phyloP scores from a whole-genome alignment of 192 early-diverging fungal species.

The Neocallimastix lanati region DNA sequence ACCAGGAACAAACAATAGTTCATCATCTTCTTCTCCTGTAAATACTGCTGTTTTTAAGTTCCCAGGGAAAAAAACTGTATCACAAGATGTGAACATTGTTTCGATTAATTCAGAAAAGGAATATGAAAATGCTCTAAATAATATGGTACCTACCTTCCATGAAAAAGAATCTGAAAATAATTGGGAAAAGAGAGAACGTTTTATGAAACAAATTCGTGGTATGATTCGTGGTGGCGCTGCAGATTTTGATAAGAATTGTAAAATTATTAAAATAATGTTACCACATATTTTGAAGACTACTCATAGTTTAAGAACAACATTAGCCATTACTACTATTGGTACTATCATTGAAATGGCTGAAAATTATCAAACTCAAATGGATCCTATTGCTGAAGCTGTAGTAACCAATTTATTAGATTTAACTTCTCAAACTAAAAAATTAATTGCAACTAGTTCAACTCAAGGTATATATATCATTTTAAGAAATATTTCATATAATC shows the following conservation, averaged over 20 bases:
- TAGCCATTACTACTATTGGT: background rate
- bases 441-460: slow-evolving; percentile 9
- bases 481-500: slow-evolving; percentile 3
- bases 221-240: background rate
- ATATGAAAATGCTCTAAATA: background rate
- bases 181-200: background rate
- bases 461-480: slow-evolving; percentile 7
- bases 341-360: background rate
- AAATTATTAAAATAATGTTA: background rate
- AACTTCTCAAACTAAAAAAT: slow-evolving; percentile 8
- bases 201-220: background rate
- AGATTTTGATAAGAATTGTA: background rate
- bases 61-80: background rate
- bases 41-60: background rate
- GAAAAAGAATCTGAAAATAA: background rate
- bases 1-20: background rate
- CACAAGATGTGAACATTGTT: background rate
- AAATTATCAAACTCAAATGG: background rate
- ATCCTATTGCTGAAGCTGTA: background rate
- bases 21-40: background rate
- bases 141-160: background rate
- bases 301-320: background rate
- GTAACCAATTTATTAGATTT: background rate
- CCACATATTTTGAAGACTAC: background rate
- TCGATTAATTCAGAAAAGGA: background rate